Conservation (phyloP, 768 basidiomycete genomes). For the Tremella fuciformis region DNA sequence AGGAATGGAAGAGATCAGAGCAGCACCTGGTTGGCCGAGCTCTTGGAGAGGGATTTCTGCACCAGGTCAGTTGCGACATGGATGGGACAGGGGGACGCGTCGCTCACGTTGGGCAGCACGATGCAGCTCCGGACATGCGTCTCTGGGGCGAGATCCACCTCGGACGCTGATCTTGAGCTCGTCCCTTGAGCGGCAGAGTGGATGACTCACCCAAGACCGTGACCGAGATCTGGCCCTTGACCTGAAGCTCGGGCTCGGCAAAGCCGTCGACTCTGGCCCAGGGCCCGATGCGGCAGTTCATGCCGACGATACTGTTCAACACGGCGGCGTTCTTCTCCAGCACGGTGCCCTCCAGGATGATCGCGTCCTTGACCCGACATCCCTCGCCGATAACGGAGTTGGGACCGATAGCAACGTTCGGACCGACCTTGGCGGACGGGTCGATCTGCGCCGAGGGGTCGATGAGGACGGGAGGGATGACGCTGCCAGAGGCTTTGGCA, state of each 20-base stretch:
- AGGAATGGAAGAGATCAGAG: slow-evolving; percentile 38
- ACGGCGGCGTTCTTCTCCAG: slow-evolving; percentile 54
- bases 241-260: slow-evolving; percentile 45
- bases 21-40: slow-evolving; percentile 53
- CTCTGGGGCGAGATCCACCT: slow-evolving; percentile 54
- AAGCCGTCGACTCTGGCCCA: slow-evolving; percentile 55
- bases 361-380: slow-evolving; percentile 53
- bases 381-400: slow-evolving; percentile 52
- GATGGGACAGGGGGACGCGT: background rate
- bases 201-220: slow-evolving; percentile 53
- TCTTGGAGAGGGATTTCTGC: slow-evolving; percentile 52
- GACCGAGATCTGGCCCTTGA: slow-evolving; percentile 53
- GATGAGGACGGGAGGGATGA: slow-evolving; percentile 54
- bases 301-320: slow-evolving; percentile 53
- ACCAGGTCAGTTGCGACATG: background rate
- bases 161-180: slow-evolving; percentile 45
- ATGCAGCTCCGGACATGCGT: slow-evolving; percentile 54
- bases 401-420: slow-evolving; percentile 53
- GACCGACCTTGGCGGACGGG: slow-evolving; percentile 54
- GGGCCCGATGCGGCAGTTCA: slow-evolving; percentile 54
- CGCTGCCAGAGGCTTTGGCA: slow-evolving; percentile 41
- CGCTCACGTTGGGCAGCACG: slow-evolving; percentile 53
- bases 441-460: slow-evolving; percentile 54
- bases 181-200: background rate
- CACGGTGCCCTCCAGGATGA: slow-evolving; percentile 52